Conservation (phyloP, 2,329 filamentous ascomycete species). For the Macrophomina pseudophaseolina region DNA sequence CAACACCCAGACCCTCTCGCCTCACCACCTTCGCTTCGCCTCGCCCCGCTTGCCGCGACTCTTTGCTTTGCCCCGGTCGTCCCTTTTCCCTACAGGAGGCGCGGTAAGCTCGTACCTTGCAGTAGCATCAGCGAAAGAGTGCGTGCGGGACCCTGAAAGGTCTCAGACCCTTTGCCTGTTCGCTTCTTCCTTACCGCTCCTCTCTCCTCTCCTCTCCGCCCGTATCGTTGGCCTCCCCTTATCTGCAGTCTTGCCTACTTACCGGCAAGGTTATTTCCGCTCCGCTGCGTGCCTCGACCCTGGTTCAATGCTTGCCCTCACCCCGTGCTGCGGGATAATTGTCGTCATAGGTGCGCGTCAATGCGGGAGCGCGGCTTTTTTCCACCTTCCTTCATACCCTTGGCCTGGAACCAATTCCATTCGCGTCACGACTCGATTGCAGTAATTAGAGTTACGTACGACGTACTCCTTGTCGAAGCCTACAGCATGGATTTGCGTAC, state of each 20-base stretch:
- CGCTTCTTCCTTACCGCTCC: not conserved
- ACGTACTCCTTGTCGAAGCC: too few species aligned
- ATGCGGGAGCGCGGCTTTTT: constrained; percentile 1
- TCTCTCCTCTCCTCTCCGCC: not conserved
- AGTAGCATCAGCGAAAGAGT: not conserved
- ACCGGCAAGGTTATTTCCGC: not conserved
- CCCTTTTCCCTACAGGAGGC: not conserved
- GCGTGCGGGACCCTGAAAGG: constrained; percentile 3
- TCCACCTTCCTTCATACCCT: too few species aligned
- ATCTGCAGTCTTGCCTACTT: not conserved
- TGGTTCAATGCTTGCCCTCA: too few species aligned
- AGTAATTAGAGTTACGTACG: too few species aligned
- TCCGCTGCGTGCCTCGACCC: not conserved
- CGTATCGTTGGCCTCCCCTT: not conserved
- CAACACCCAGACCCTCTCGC: not conserved
- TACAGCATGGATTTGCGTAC: too few species aligned
- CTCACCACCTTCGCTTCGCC: constrained; percentile 1
- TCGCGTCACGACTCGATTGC: not conserved
- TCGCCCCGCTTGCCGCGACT: constrained; percentile 11
- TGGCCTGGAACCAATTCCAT: not conserved
- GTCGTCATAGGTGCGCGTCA: constrained; percentile 7
- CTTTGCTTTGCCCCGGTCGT: not conserved
- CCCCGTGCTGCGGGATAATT: not conserved
- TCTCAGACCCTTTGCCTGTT: not conserved
- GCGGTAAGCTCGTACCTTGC: constrained; percentile 1